phyloP scores from a whole-genome alignment of 73 alveolate species.

The Paramecium pentaurelia region DNA sequence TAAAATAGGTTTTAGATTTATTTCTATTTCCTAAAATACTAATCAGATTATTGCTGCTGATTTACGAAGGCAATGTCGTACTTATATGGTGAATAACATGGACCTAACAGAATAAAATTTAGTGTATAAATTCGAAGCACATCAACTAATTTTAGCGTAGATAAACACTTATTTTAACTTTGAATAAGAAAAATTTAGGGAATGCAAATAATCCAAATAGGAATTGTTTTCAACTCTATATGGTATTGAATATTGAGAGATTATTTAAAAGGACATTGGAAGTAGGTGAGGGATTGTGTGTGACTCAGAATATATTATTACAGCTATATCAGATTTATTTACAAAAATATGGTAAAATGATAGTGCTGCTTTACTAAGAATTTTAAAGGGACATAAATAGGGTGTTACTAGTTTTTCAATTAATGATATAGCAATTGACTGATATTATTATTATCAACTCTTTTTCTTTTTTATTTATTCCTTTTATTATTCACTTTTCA shows the following conservation, averaged over 20 bases:
- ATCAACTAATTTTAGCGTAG: constrained; percentile 52
- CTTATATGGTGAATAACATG: constrained; percentile 2
- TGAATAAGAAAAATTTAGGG: neutral
- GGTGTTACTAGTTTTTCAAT: constrained; percentile 40
- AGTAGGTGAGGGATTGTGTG: constrained; percentile 62
- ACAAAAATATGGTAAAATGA: constrained; percentile 54
- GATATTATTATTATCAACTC: neutral
- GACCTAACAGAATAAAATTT: neutral
- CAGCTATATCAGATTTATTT: constrained; percentile 35
- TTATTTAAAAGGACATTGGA: constrained; percentile 25
- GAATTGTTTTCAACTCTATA: neutral
- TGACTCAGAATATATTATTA: constrained; percentile 41
- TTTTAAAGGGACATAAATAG: constrained; percentile 29
- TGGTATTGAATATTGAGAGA: neutral
- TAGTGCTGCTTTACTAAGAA: neutral
- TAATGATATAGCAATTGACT: constrained; percentile 51
- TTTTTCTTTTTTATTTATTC: neutral
- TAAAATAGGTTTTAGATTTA: constrained; percentile 43
- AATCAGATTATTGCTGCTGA: constrained; percentile 43
- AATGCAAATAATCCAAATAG: neutral
- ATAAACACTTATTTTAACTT: constrained; percentile 51
- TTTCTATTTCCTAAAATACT: constrained; percentile 41
- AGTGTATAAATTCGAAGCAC: constrained; percentile 15
- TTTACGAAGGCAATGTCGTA: neutral
- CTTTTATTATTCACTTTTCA: neutral